Conservation (phyloP, 2,329 filamentous ascomycete genomes). For the Conoideocrella luteorostrata region DNA sequence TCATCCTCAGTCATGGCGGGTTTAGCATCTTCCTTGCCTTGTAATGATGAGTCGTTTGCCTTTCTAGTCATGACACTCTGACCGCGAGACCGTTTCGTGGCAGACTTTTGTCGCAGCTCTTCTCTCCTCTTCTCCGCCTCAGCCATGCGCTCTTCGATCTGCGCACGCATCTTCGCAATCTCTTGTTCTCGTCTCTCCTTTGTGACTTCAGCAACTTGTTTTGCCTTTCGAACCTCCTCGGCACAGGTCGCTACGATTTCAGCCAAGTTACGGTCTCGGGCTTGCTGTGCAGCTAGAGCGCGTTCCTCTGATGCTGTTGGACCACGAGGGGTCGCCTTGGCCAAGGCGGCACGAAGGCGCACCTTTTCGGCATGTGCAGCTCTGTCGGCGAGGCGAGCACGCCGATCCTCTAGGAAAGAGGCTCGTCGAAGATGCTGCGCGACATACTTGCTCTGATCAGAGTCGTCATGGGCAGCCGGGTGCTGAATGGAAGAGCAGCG, state of each 20-base stretch:
- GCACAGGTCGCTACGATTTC: constrained; percentile 77
- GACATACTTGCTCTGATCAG: constrained; percentile 68
- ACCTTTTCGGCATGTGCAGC: constrained; percentile 82
- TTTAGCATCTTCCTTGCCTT: constrained; percentile 41
- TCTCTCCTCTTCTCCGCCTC: constrained; percentile 69
- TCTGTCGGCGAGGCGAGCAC: constrained; percentile 70
- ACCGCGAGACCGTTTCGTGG: constrained; percentile 45
- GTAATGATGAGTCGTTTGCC: constrained; percentile 40
- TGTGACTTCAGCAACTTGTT: constrained; percentile 75
- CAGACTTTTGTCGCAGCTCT: constrained; percentile 52
- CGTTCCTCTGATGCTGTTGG: constrained; percentile 66
- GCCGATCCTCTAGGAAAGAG: constrained; percentile 74
- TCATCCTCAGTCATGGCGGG: constrained; percentile 48
- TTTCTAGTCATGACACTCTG: constrained; percentile 47
- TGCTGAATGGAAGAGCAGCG: constrained; percentile 56
- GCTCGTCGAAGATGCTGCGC: constrained; percentile 74
- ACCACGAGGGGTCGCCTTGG: constrained; percentile 61
- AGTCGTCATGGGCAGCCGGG: constrained; percentile 39
- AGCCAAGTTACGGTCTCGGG: constrained; percentile 72
- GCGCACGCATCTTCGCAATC: constrained; percentile 58
- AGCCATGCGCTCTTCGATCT: constrained; percentile 75
- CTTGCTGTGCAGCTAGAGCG: constrained; percentile 69
- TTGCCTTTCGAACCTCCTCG: constrained; percentile 75
- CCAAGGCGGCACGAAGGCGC: constrained; percentile 65
- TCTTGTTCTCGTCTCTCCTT: constrained; percentile 75